These are phyloP conservation scores for Petunia secreta DNA, from an alignment of 257 asterid genomes.

Conservation along the genomic window DNA sequence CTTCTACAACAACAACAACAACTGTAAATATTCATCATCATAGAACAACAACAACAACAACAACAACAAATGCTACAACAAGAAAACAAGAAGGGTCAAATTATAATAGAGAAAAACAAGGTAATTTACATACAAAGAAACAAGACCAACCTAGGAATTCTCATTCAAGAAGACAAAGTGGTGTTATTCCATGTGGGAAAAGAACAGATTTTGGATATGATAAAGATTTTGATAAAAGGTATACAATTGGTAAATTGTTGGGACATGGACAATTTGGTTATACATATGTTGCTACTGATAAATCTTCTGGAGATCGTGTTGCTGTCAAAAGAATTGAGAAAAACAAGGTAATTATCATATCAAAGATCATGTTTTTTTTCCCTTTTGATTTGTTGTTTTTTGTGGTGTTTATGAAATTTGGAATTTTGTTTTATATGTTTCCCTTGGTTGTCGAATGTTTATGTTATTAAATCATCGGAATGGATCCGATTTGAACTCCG, in stretches of 20 bases:
- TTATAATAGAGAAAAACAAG: constrained; percentile 18
- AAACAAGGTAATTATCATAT: constrained; percentile 65
- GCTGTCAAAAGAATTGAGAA: constrained; percentile 97
- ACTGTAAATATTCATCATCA: constrained; percentile 17
- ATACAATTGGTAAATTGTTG: constrained; percentile 80
- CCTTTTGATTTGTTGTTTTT: neutral
- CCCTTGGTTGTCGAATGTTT: neutral
- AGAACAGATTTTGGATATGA: constrained; percentile 97
- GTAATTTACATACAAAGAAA: neutral
- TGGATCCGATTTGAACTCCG: neutral
- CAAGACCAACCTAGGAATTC: constrained; percentile 47
- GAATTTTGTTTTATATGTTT: neutral
- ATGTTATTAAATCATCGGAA: neutral
- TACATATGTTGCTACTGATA: constrained; percentile 89
- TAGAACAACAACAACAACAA: constrained; percentile 38
- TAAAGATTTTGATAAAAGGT: constrained; percentile 78
- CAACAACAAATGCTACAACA: constrained; percentile 28
- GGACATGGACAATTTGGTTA: constrained; percentile 99
- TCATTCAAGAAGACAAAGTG: constrained; percentile 58
- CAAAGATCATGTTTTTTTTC: neutral
- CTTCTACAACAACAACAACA: constrained; percentile 35
- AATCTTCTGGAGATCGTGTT: constrained; percentile 90
- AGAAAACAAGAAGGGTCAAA: constrained; percentile 48
- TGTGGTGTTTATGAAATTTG: neutral
- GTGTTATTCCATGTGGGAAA: constrained; percentile 85